Percentiles rank a stretch among this genome's conserved stretches.
Evolutionary conservation across 1,139 yeast genomes (phyloP).

Genomic region (Pichia sp.): DNA sequence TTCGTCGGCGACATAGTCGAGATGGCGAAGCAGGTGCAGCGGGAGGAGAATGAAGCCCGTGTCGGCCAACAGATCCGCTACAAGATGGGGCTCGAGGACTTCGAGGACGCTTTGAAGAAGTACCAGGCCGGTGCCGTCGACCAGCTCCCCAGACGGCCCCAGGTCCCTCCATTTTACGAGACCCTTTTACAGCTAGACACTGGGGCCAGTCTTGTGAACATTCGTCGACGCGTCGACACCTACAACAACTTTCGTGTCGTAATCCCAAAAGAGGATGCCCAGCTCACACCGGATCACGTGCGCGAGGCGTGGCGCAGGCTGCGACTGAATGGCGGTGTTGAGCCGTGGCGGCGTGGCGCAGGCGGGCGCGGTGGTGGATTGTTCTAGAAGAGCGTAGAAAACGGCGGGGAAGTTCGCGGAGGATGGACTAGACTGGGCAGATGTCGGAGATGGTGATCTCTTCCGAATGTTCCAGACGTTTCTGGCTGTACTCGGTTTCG

Average conservation of each 20-base stretch:
- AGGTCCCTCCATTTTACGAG: constrained; percentile 16
- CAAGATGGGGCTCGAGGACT: background rate
- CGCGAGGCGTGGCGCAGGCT: constrained; percentile 82
- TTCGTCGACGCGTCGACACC: constrained; percentile 10
- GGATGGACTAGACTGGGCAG: background rate
- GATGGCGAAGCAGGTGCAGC: constrained; percentile 65
- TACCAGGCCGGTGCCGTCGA: background rate
- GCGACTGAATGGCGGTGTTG: constrained; percentile 47
- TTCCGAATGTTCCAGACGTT: background rate
- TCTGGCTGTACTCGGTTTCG: background rate
- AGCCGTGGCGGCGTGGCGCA: constrained; percentile 1
- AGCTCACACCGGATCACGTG: constrained; percentile 77
- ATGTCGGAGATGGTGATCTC: background rate
- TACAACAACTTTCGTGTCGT: constrained; percentile 19
- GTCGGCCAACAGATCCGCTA: constrained; percentile 24
- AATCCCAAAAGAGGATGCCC: constrained; percentile 39
- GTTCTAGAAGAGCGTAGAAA: constrained; percentile 4
- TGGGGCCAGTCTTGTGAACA: background rate
- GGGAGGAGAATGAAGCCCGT: constrained; percentile 46
- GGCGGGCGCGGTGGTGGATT: background rate
- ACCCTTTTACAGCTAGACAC: constrained; percentile 11
- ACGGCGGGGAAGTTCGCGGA: background rate
- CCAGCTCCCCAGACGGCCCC: constrained; percentile 14
- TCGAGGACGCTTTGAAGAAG: background rate
- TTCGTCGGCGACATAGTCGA: constrained; percentile 86